phyloP scores from a whole-genome alignment of 805 yeast species.

The Groenewaldozyma salmanticensis region DNA sequence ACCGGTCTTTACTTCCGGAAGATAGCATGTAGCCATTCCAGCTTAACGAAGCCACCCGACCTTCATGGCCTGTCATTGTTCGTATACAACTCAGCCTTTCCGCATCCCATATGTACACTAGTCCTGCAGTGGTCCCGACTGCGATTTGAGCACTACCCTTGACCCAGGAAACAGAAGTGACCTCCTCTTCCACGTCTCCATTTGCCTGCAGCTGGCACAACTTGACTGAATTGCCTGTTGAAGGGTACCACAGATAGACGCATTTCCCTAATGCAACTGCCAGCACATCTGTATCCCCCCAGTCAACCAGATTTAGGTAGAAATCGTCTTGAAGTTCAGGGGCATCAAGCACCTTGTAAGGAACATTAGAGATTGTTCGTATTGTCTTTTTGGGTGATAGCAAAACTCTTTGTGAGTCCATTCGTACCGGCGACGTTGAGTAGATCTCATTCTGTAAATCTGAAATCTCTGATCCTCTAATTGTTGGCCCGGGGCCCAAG shows the following conservation, averaged over 20 bases:
- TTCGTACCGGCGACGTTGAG: conserved; percentile 78
- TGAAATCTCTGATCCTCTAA: conserved; percentile 17
- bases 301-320: conserved; percentile 82
- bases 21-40: conserved; percentile 90
- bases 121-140: conserved; percentile 77
- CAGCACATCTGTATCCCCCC: conserved; percentile 84
- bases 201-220: conserved; percentile 49
- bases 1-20: conserved; percentile 79
- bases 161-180: conserved; percentile 86
- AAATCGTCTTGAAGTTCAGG: conserved; percentile 93
- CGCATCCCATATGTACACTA: conserved; percentile 94
- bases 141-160: conserved; percentile 93
- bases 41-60: conserved; percentile 77
- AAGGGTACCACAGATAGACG: conserved; percentile 87
- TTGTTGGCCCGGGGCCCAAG: conserved; percentile 1
- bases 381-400: conserved; percentile 75
- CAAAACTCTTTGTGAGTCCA: conserved; percentile 71
- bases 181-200: conserved; percentile 44
- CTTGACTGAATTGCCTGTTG: conserved; percentile 71
- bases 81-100: conserved; percentile 67
- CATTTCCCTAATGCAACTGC: conserved; percentile 86
- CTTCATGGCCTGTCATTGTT: conserved; percentile 84
- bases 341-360: conserved; percentile 89
- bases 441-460: conserved; percentile 67
- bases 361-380: conserved; percentile 72